Evolutionary conservation across 495 filamentous ascomycete genomes (phyloP).

Genomic region (Neurospora intermedia): DNA sequence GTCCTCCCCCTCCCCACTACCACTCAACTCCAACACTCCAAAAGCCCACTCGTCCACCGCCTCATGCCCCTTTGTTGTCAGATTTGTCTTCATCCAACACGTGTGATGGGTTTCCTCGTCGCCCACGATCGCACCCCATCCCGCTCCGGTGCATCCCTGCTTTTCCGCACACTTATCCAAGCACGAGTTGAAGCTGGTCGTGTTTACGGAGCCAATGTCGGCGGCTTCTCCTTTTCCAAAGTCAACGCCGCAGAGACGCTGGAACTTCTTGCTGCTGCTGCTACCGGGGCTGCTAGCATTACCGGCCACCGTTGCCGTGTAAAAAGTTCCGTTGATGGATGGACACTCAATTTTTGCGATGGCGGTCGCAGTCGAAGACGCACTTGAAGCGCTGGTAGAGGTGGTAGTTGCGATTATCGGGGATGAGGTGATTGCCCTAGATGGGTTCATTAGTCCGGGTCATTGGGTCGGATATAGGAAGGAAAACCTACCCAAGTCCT

Average conservation of each 20-base stretch:
- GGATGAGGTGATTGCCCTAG: not conserved
- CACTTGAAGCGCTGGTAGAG: not conserved
- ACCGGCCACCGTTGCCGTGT: slow-evolving; percentile 6
- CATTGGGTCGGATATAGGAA: not conserved
- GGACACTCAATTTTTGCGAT: slow-evolving; percentile 14
- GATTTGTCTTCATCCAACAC: slow-evolving; percentile 44
- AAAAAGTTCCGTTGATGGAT: slow-evolving; percentile 23
- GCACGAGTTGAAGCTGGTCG: slow-evolving; percentile 18
- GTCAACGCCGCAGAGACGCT: slow-evolving; percentile 25
- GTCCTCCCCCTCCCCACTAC: not conserved
- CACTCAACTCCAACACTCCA: slow-evolving; percentile 7
- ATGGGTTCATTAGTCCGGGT: not conserved
- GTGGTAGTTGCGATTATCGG: not conserved
- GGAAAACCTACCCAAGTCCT: not conserved
- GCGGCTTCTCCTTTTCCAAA: slow-evolving; percentile 21
- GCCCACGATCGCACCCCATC: slow-evolving; percentile 24
- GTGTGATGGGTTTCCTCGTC: slow-evolving; percentile 21
- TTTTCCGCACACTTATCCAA: slow-evolving; percentile 23
- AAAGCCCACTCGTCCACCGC: slow-evolving; percentile 36
- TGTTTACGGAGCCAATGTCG: slow-evolving; percentile 21
- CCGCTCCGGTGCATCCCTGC: slow-evolving; percentile 23
- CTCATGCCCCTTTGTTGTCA: slow-evolving; percentile 36
- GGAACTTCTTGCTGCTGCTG: slow-evolving; percentile 18
- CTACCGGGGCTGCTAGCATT: not conserved
- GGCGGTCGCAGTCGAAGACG: slow-evolving; percentile 3